Evolutionary conservation across 2,329 filamentous ascomycete species (phyloP).

Genomic region (Paraconiothyrium brasiliense): DNA sequence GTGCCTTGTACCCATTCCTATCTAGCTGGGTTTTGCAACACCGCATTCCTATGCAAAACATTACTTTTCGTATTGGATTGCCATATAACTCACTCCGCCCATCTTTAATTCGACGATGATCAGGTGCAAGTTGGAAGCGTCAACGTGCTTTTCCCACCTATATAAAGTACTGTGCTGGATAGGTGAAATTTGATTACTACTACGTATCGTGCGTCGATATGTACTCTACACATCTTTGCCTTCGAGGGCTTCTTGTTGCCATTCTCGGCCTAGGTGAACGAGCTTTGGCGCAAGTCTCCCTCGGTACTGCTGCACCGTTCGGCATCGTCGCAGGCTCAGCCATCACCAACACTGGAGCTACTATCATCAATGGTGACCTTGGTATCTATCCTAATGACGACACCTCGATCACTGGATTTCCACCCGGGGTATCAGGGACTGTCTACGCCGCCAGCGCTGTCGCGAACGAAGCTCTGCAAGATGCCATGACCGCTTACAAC

Average conservation of each 20-base stretch:
- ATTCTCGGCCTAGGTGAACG: neutral
- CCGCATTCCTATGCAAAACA: neutral
- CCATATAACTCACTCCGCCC: neutral
- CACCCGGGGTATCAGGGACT: constrained; percentile 13
- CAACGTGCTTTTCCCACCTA: neutral
- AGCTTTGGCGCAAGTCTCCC: neutral
- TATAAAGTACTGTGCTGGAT: neutral
- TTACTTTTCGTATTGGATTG: neutral
- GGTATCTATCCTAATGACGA: constrained; percentile 14
- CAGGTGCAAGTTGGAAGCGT: neutral
- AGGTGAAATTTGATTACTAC: neutral
- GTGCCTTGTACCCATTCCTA: neutral
- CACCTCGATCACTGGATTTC: constrained; percentile 19
- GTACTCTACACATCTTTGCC: neutral
- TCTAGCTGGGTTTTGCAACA: neutral
- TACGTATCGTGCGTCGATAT: neutral
- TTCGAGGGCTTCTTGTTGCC: neutral
- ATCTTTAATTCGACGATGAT: neutral
- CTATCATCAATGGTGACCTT: constrained; percentile 8
- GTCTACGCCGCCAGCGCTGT: constrained; percentile 9
- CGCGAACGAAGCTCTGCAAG: neutral
- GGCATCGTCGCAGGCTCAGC: neutral
- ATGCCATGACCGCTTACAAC: neutral
- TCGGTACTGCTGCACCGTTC: neutral
- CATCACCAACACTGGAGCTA: neutral